Conservation (phyloP, 2,329 filamentous ascomycete genomes). For the Curvularia sp. region DNA sequence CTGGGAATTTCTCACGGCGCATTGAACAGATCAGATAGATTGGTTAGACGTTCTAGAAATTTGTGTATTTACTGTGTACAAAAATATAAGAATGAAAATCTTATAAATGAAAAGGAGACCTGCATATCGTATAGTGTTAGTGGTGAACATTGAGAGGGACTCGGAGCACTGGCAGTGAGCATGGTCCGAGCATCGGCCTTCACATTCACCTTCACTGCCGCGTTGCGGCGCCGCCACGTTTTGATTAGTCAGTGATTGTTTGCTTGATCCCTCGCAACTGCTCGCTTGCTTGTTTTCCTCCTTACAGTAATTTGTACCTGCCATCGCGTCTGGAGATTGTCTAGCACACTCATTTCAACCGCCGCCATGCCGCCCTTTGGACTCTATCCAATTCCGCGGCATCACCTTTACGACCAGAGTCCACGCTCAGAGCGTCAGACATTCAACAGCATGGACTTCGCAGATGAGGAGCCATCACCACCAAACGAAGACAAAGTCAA, state of each 20-base stretch:
- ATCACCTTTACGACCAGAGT: slow-evolving; percentile 26
- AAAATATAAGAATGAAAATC: neutral
- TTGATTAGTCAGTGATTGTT: neutral
- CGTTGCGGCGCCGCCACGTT: neutral
- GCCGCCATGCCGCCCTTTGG: slow-evolving; percentile 30
- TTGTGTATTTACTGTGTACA: neutral
- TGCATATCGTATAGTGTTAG: too few species aligned
- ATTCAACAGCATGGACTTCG: slow-evolving; percentile 37
- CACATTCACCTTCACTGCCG: neutral
- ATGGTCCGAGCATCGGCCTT: neutral
- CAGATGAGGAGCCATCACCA: slow-evolving; percentile 7
- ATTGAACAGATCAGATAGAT: neutral
- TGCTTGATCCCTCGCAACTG: neutral
- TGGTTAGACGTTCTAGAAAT: neutral
- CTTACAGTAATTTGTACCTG: neutral
- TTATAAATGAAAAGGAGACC: neutral
- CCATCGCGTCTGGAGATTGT: neutral
- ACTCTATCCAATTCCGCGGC: slow-evolving; percentile 33
- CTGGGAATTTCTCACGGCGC: neutral
- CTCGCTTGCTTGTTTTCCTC: neutral
- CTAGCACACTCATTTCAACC: neutral
- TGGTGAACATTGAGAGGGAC: too few species aligned
- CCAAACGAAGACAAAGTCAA: neutral
- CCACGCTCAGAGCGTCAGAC: slow-evolving; percentile 8
- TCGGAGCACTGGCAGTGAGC: too few species aligned